Evolutionary conservation across 805 yeast genomes (phyloP).

Genomic region (Wickerhamomyces chaumierensis): DNA sequence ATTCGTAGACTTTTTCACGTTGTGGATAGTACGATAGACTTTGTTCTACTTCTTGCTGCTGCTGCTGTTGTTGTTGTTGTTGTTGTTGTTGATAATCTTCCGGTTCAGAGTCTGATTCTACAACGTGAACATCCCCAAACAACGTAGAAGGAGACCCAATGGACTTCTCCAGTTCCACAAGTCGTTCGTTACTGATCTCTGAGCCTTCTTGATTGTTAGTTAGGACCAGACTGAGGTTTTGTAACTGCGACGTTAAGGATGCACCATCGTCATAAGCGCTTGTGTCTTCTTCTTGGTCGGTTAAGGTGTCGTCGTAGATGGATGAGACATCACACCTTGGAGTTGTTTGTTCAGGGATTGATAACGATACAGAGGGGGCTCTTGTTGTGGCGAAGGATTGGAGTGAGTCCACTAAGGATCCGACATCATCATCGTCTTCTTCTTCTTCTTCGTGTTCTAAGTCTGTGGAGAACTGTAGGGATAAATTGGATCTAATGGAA

Average conservation of each 20-base stretch:
- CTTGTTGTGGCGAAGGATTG: too few species aligned
- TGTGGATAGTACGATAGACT: neutral
- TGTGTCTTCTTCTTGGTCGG: neutral
- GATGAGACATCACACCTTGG: too few species aligned
- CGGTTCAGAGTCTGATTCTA: neutral
- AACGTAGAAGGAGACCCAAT: neutral
- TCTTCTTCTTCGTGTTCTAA: neutral
- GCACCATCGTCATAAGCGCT: neutral
- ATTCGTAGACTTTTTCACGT: slow-evolving; percentile 8
- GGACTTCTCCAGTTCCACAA: neutral
- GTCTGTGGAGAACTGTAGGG: neutral
- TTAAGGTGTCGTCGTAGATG: neutral
- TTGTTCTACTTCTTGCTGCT: too few species aligned
- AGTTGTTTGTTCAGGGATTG: too few species aligned
- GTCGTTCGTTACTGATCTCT: neutral
- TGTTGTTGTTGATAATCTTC: too few species aligned
- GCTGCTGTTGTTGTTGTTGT: too few species aligned
- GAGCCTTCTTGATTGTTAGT: neutral
- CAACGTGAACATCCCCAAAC: neutral
- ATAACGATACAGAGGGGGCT: too few species aligned
- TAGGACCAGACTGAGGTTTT: neutral
- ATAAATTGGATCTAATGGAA: neutral
- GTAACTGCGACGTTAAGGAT: neutral
- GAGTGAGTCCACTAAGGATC: too few species aligned
- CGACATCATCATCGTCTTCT: neutral